Conservation (phyloP, 2,329 filamentous ascomycete species). For the Amphichorda felina region DNA sequence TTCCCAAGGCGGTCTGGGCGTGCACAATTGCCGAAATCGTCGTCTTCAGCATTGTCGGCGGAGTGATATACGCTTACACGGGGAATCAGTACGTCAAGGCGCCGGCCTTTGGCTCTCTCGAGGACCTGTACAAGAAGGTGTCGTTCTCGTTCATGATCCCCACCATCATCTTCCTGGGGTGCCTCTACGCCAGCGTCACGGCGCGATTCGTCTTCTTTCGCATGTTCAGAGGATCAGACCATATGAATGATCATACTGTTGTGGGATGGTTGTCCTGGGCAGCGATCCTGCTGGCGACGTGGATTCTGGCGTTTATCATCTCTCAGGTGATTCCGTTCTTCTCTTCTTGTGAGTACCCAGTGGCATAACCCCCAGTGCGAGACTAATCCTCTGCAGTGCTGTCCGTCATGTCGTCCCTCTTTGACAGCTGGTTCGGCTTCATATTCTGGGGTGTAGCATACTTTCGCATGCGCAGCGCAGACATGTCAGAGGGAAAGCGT, state of each 20-base stretch:
- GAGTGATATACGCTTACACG: slow-evolving; percentile 74
- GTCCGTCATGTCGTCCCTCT: slow-evolving; percentile 76
- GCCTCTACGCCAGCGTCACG: slow-evolving; percentile 82
- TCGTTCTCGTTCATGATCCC: slow-evolving; percentile 94
- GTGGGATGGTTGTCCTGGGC: slow-evolving; percentile 73
- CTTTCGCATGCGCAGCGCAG: slow-evolving; percentile 60
- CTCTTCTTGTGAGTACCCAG: slow-evolving; percentile 45
- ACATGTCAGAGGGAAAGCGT: slow-evolving; percentile 32
- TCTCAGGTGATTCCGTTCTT: slow-evolving; percentile 93
- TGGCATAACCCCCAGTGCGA: no score
- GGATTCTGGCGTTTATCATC: slow-evolving; percentile 86
- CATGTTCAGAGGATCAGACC: slow-evolving; percentile 65
- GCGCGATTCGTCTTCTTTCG: slow-evolving; percentile 89
- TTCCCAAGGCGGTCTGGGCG: slow-evolving; percentile 84
- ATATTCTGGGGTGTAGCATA: slow-evolving; percentile 88
- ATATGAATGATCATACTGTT: slow-evolving; percentile 71
- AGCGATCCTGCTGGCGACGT: slow-evolving; percentile 55
- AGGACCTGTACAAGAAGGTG: slow-evolving; percentile 73
- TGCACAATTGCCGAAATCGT: slow-evolving; percentile 83
- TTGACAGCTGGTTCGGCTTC: slow-evolving; percentile 90
- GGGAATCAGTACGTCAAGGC: slow-evolving; percentile 82
- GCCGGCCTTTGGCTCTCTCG: slow-evolving; percentile 77
- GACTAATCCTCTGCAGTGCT: slow-evolving; percentile 28
- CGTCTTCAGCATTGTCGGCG: slow-evolving; percentile 72
- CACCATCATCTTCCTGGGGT: slow-evolving; percentile 83